These are phyloP conservation scores for Trametes elegans DNA, from an alignment of 768 basidiomycete species.

Conservation along the genomic window DNA sequence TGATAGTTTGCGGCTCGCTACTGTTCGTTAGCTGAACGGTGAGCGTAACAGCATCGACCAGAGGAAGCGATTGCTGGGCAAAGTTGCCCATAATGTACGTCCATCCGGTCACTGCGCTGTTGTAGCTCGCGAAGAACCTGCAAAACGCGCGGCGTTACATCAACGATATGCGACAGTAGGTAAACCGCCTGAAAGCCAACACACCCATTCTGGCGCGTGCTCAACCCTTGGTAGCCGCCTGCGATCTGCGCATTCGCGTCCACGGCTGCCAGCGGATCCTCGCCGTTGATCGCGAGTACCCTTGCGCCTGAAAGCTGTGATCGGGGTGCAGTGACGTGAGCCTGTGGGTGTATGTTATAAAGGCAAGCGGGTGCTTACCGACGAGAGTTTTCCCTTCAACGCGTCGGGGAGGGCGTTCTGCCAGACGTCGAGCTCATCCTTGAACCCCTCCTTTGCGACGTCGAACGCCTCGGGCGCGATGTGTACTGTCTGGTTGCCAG, in stretches of 20 bases:
- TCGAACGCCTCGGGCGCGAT: slow-evolving; percentile 53
- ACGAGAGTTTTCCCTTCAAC: slow-evolving; percentile 45
- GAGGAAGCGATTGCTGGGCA: slow-evolving; percentile 51
- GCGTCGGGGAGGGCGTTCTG: slow-evolving; percentile 46
- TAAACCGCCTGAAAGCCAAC: not conserved
- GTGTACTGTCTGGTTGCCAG: slow-evolving; percentile 46
- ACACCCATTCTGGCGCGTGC: slow-evolving; percentile 36
- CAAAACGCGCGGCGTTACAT: not conserved
- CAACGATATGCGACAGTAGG: not conserved
- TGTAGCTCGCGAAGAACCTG: slow-evolving; percentile 38
- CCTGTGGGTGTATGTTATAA: not conserved
- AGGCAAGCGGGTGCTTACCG: slow-evolving; percentile 30
- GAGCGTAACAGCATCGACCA: slow-evolving; percentile 46
- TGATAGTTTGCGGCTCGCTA: slow-evolving; percentile 41
- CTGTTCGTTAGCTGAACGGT: slow-evolving; percentile 44
- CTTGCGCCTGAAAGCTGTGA: slow-evolving; percentile 46
- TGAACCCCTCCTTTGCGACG: slow-evolving; percentile 48
- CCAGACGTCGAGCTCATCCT: slow-evolving; percentile 52
- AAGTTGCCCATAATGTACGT: slow-evolving; percentile 42
- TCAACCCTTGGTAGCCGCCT: slow-evolving; percentile 52
- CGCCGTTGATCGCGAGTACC: slow-evolving; percentile 52
- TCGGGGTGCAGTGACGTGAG: not conserved
- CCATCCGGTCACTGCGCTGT: slow-evolving; percentile 28
- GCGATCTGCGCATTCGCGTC: slow-evolving; percentile 49
- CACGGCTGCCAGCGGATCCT: slow-evolving; percentile 49